Conservation (phyloP, 176 grass and related monocot species). For the Eleusine indica region DNA sequence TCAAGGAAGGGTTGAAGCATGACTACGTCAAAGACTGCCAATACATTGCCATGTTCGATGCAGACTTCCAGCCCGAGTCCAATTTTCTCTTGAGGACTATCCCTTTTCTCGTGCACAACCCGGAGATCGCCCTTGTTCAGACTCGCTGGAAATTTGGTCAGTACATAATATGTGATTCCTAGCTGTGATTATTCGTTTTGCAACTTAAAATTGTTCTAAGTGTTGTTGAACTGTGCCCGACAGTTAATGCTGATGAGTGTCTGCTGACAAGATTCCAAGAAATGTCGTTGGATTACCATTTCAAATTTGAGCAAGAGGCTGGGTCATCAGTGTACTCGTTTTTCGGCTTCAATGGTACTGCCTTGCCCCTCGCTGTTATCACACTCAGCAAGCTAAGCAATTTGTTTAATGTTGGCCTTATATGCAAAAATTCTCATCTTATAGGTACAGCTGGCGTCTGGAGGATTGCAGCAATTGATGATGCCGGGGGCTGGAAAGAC, state of each 20-base stretch:
- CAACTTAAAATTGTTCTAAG: conserved; percentile 1
- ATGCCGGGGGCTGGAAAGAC: conserved; percentile 92
- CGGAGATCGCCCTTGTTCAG: conserved; percentile 81
- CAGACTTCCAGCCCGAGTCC: conserved; percentile 78
- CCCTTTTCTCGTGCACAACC: conserved; percentile 89
- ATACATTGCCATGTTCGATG: conserved; percentile 93
- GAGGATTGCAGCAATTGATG: conserved; percentile 74
- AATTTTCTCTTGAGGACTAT: conserved; percentile 74
- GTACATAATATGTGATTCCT: not conserved
- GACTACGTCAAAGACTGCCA: conserved; percentile 70
- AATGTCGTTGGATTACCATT: conserved; percentile 97
- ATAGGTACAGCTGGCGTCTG: conserved; percentile 92
- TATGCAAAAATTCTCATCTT: not conserved
- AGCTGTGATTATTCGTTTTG: not conserved
- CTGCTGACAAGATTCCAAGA: conserved; percentile 91
- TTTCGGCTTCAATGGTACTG: conserved; percentile 86
- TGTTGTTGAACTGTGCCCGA: not conserved
- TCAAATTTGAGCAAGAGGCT: conserved; percentile 93
- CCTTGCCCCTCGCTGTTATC: not conserved
- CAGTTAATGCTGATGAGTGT: conserved; percentile 89
- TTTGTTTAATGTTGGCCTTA: not conserved
- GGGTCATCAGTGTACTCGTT: conserved; percentile 75
- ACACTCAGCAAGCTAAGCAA: not conserved
- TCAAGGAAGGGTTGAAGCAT: conserved; percentile 79
- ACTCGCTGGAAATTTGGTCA: conserved; percentile 90